Percentiles rank a stretch among this genome's conserved stretches.
These are phyloP conservation scores for Phaeotremella fagi DNA, from an alignment of 768 basidiomycete species.

Conservation along the genomic window DNA sequence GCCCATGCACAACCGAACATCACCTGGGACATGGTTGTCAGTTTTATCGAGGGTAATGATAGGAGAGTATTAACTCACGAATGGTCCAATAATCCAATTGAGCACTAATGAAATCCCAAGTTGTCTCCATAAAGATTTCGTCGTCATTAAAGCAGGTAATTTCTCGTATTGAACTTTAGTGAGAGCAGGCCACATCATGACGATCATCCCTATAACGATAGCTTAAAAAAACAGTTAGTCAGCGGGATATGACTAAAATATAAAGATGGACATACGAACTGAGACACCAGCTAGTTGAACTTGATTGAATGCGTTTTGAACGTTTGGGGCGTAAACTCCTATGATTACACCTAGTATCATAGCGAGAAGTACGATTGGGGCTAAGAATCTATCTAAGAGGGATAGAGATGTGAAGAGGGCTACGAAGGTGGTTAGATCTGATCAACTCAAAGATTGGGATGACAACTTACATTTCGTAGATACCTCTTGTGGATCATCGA, in stretches of 20 bases:
- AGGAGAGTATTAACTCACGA: constrained; percentile 45
- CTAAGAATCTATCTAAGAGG: constrained; percentile 60
- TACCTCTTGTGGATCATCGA: too few species aligned
- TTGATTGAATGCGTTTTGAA: constrained; percentile 62
- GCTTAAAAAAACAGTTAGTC: constrained; percentile 51
- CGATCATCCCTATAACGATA: constrained; percentile 70
- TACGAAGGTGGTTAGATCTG: too few species aligned
- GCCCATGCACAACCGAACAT: constrained; percentile 87
- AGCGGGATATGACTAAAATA: not conserved
- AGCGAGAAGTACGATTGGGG: constrained; percentile 61
- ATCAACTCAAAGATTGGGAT: too few species aligned
- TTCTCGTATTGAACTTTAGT: constrained; percentile 66
- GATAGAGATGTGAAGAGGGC: not conserved
- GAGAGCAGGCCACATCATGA: constrained; percentile 82
- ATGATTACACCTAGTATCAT: constrained; percentile 76
- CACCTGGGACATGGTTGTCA: constrained; percentile 47
- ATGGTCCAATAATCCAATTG: constrained; percentile 76
- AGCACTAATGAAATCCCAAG: constrained; percentile 63
- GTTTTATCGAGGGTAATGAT: not conserved
- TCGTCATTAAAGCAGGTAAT: constrained; percentile 58
- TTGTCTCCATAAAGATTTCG: constrained; percentile 61
- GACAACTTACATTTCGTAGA: too few species aligned
- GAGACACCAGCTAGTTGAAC: constrained; percentile 67
- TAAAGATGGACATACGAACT: constrained; percentile 58
- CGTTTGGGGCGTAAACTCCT: constrained; percentile 61